A percentile compares a stretch with the other conserved stretches of the same genome.
Conservation (phyloP, 2,329 filamentous ascomycete genomes). For the Rachicladosporium sp. region DNA sequence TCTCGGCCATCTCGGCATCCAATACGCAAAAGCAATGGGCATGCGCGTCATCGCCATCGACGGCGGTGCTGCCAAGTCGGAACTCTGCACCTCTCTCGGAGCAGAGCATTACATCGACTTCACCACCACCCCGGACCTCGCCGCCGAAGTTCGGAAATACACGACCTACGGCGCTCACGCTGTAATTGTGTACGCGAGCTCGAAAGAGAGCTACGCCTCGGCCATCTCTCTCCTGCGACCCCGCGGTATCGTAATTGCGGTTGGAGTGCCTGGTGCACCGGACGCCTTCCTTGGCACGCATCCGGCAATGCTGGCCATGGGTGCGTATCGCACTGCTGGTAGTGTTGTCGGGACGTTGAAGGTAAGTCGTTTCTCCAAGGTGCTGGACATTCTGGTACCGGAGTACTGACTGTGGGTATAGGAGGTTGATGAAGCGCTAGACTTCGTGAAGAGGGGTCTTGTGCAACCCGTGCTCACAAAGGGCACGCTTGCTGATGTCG, state of each 20-base stretch:
- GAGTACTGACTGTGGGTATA: no score
- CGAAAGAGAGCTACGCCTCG: slow-evolving; percentile 20
- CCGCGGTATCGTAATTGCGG: slow-evolving; percentile 32
- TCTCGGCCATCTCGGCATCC: slow-evolving; percentile 35
- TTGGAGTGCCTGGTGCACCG: slow-evolving; percentile 38
- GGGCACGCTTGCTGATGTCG: slow-evolving; percentile 32
- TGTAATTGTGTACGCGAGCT: no score
- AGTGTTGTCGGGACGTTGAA: slow-evolving; percentile 23
- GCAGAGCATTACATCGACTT: slow-evolving; percentile 48
- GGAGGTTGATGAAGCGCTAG: slow-evolving; percentile 34
- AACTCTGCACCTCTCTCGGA: slow-evolving; percentile 36
- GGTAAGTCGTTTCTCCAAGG: slow-evolving; percentile 25
- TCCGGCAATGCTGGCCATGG: slow-evolving; percentile 24
- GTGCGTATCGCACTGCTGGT: slow-evolving; percentile 23
- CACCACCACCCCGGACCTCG: slow-evolving; percentile 27
- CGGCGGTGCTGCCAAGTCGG: slow-evolving; percentile 35
- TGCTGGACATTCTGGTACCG: slow-evolving; percentile 37
- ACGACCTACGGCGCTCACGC: slow-evolving; percentile 35
- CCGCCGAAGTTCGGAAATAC: slow-evolving; percentile 33
- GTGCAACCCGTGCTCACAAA: slow-evolving; percentile 40
- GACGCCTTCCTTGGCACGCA: slow-evolving; percentile 34
- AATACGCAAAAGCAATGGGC: slow-evolving; percentile 37
- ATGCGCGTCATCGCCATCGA: slow-evolving; percentile 33
- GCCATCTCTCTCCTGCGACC: slow-evolving; percentile 14
- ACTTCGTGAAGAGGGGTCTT: slow-evolving; percentile 38